Percentiles rank a stretch among this genome's conserved stretches.
These are phyloP conservation scores for Phytophthora melonis DNA, from an alignment of 352 stramenopile genomes.

Conservation along the genomic window DNA sequence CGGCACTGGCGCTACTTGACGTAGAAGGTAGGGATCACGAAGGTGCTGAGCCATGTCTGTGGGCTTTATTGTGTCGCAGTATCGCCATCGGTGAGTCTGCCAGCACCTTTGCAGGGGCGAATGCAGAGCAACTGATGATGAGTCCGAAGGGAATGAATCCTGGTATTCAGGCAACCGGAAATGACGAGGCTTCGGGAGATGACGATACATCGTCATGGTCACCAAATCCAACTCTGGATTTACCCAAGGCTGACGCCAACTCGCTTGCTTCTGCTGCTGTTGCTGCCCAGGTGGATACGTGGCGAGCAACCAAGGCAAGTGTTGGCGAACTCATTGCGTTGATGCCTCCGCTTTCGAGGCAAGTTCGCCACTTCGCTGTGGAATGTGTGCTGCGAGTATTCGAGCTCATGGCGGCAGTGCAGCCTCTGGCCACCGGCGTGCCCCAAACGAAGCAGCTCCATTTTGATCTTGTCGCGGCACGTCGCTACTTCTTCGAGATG, in stretches of 20 bases:
- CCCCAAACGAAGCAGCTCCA: conserved; percentile 51
- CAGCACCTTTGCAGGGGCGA: conserved; percentile 39
- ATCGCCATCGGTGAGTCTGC: conserved; percentile 81
- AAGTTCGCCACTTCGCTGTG: conserved; percentile 82
- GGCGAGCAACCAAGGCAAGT: conserved; percentile 74
- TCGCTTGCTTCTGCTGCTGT: conserved; percentile 51
- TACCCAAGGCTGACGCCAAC: conserved; percentile 36
- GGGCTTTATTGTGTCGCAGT: conserved; percentile 81
- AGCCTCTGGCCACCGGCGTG: conserved; percentile 23
- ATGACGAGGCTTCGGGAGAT: conserved; percentile 22
- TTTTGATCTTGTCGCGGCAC: conserved; percentile 73
- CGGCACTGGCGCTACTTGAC: conserved; percentile 72
- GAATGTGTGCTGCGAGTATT: conserved; percentile 83
- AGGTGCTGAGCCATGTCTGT: conserved; percentile 64
- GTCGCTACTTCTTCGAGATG: conserved; percentile 56
- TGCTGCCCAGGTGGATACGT: conserved; percentile 68
- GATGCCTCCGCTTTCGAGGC: conserved; percentile 75
- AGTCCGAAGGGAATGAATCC: conserved; percentile 67
- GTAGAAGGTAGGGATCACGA: conserved; percentile 64
- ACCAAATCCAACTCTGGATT: conserved; percentile 24
- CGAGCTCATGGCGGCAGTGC: conserved; percentile 54
- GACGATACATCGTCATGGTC: conserved; percentile 29
- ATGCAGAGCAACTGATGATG: conserved; percentile 68
- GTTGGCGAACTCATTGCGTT: conserved; percentile 68
- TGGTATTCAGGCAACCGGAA: conserved; percentile 22